A percentile compares a stretch with the other conserved stretches of the same genome.
phyloP scores from a whole-genome alignment of 306 rosid genomes.

The Trifolium repens region DNA sequence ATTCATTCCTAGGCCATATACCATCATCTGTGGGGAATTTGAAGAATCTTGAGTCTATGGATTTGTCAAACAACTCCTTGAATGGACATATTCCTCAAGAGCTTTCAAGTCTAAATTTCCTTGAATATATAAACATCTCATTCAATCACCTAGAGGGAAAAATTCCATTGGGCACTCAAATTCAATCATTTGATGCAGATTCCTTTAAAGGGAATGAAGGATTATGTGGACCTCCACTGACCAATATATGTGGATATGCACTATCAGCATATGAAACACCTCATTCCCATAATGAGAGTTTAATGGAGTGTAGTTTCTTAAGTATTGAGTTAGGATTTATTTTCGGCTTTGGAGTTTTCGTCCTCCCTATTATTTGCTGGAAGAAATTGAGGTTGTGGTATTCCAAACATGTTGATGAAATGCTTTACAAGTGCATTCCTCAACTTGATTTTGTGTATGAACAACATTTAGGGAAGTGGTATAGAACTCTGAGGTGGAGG shows the following conservation, averaged over 20 bases:
- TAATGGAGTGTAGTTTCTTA: conserved; percentile 37
- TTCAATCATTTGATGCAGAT: conserved; percentile 38
- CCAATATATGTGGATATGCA: neutral
- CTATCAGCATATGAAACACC: neutral
- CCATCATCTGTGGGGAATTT: conserved; percentile 37
- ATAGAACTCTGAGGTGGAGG: conserved; percentile 27
- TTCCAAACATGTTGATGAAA: conserved; percentile 12
- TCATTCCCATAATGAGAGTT: neutral
- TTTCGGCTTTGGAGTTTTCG: conserved; percentile 37
- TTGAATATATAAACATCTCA: conserved; percentile 45
- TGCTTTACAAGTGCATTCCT: conserved; percentile 1
- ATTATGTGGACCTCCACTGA: conserved; percentile 47
- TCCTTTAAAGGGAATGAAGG: conserved; percentile 47
- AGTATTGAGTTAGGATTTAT: conserved; percentile 41
- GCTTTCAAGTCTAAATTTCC: conserved; percentile 38
- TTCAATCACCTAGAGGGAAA: conserved; percentile 41
- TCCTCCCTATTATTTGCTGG: conserved; percentile 34
- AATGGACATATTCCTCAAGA: conserved; percentile 39
- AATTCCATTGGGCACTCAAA: conserved; percentile 47
- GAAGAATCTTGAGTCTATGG: conserved; percentile 48
- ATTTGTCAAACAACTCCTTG: conserved; percentile 48
- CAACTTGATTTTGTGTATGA: conserved; percentile 31
- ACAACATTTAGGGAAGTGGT: neutral
- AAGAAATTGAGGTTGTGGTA: conserved; percentile 42
- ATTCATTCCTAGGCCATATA: conserved; percentile 35